Evolutionary conservation across 345 rosid species (phyloP).

Genomic region (Anastatica hierochuntica): DNA sequence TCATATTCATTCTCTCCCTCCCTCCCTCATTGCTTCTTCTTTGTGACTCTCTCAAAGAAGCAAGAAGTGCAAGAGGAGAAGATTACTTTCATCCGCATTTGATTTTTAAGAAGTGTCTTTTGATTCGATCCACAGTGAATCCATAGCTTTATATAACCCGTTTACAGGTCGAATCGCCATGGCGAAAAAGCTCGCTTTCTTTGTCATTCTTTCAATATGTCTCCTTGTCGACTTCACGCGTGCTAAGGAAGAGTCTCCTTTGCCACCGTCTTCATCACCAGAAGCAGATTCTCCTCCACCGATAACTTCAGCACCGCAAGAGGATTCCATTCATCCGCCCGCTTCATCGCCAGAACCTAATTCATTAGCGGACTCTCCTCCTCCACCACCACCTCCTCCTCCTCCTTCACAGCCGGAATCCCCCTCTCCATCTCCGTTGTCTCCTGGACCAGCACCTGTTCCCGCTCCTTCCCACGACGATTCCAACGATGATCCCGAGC

Average conservation of each 20-base stretch:
- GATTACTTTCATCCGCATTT: too few species aligned
- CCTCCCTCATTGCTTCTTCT: too few species aligned
- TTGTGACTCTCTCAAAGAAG: too few species aligned
- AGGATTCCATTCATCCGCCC: not conserved
- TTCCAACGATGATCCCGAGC: not conserved
- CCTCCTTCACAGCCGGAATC: too few species aligned
- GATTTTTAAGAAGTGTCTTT: too few species aligned
- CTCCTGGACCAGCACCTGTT: too few species aligned
- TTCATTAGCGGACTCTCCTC: not conserved
- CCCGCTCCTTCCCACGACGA: slow-evolving; percentile 5
- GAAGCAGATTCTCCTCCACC: not conserved
- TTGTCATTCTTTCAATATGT: slow-evolving; percentile 3
- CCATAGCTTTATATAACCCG: too few species aligned
- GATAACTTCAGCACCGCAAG: too few species aligned
- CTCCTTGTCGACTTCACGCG: not conserved
- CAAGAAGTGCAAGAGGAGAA: too few species aligned
- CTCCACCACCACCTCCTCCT: slow-evolving; percentile 1
- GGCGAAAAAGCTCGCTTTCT: slow-evolving; percentile 15
- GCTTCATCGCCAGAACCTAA: not conserved
- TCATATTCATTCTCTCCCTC: not conserved
- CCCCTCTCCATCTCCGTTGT: too few species aligned
- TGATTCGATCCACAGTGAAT: too few species aligned
- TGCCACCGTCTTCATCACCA: not conserved
- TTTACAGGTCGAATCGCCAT: not conserved
- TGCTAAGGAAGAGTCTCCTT: too few species aligned